phyloP scores from a whole-genome alignment of 345 rosid genomes.

The Passiflora organensis region DNA sequence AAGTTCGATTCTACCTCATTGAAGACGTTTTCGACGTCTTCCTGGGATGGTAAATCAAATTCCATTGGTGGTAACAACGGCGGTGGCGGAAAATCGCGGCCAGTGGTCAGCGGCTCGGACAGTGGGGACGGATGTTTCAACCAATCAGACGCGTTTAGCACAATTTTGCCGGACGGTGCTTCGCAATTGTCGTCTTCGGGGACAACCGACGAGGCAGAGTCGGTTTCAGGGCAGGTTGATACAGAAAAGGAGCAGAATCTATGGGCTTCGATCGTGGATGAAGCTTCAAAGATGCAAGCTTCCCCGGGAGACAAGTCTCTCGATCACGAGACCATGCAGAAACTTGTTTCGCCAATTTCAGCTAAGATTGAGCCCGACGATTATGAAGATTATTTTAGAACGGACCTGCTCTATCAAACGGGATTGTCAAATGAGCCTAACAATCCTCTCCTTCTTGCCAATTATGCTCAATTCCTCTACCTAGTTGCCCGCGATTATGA shows the following conservation, averaged over 20 bases:
- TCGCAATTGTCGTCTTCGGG: slow-evolving; percentile 50
- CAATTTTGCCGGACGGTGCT: slow-evolving; percentile 51
- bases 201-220: slow-evolving; percentile 45
- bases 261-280: slow-evolving; percentile 74
- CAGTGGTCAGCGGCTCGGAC: slow-evolving; percentile 55
- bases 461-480: slow-evolving; percentile 88
- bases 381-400: slow-evolving; percentile 46
- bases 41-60: slow-evolving; percentile 44
- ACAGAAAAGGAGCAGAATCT: slow-evolving; percentile 46
- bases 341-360: slow-evolving; percentile 53
- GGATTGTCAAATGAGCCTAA: slow-evolving; percentile 57
- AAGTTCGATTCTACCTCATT: slow-evolving; percentile 48
- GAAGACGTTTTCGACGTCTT: slow-evolving; percentile 41
- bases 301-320: slow-evolving; percentile 36
- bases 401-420: slow-evolving; percentile 56
- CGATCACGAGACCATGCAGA: slow-evolving; percentile 51
- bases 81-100: slow-evolving; percentile 63
- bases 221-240: slow-evolving; percentile 37
- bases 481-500: slow-evolving; percentile 64
- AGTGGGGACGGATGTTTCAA: slow-evolving; percentile 68
- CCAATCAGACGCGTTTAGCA: slow-evolving; percentile 39
- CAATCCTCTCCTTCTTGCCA: slow-evolving; percentile 68
- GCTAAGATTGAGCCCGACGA: slow-evolving; percentile 54
- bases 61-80: slow-evolving; percentile 57
- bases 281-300: slow-evolving; percentile 55